These are phyloP conservation scores for Ogataea methanolica DNA, from an alignment of 805 yeast genomes.

Conservation along the genomic window DNA sequence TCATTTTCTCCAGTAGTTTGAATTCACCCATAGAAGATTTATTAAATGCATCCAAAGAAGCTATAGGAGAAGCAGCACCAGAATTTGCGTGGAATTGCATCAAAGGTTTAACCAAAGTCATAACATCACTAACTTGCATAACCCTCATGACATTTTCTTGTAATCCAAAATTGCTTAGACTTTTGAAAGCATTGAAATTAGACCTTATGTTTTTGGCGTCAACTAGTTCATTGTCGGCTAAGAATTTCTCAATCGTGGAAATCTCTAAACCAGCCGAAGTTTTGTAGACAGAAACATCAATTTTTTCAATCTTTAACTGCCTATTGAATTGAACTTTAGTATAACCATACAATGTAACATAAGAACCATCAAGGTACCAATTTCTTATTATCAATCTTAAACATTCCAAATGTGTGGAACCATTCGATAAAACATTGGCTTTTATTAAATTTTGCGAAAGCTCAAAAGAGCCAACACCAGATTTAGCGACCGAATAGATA, in stretches of 20 bases:
- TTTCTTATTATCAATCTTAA: conserved; percentile 44
- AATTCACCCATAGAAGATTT: conserved; percentile 18
- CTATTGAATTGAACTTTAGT: conserved; percentile 59
- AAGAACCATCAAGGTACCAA: conserved; percentile 67
- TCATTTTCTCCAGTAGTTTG: conserved; percentile 14
- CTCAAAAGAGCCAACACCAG: conserved; percentile 50
- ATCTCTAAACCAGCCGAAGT: conserved; percentile 42
- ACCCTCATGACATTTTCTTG: conserved; percentile 63
- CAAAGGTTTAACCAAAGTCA: conserved; percentile 65
- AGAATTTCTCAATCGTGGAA: conserved; percentile 40
- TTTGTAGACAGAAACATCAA: conserved; percentile 51
- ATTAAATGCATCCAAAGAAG: conserved; percentile 52
- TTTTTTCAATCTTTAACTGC: conserved; percentile 63
- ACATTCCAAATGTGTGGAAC: conserved; percentile 50
- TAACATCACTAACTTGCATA: conserved; percentile 72
- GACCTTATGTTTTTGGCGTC: conserved; percentile 11
- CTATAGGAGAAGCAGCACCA: conserved; percentile 38
- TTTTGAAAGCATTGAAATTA: conserved; percentile 35
- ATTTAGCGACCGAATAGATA: conserved; percentile 45
- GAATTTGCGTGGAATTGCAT: conserved; percentile 47
- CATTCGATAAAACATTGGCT: conserved; percentile 50
- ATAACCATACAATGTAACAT: conserved; percentile 56
- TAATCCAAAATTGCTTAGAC: conserved; percentile 55
- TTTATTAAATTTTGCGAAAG: conserved; percentile 43
- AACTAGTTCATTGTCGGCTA: conserved; percentile 29